A percentile compares a stretch with the other conserved stretches of the same genome.
These are phyloP conservation scores for Schizosaccharomyces versatilis DNA, from an alignment of 1,139 yeast genomes.

Conservation along the genomic window DNA sequence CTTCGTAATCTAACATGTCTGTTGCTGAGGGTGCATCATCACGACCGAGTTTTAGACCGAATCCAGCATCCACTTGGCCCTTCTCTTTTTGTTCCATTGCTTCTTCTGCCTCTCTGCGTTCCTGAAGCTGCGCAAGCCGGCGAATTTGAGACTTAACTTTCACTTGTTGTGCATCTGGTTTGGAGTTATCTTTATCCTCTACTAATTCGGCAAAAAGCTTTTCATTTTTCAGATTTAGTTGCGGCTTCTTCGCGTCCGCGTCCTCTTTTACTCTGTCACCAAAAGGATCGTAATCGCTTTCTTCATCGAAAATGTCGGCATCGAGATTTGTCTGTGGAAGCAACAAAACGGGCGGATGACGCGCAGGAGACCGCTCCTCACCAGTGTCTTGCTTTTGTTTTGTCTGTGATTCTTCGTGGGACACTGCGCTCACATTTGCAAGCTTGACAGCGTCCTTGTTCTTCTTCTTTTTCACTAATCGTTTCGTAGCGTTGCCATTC, in stretches of 20 bases:
- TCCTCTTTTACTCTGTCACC: neutral
- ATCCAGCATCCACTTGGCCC: neutral
- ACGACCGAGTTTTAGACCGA: neutral
- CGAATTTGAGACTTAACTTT: neutral
- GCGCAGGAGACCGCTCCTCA: neutral
- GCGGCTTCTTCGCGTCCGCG: neutral
- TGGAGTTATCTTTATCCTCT: neutral
- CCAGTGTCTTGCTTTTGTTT: neutral
- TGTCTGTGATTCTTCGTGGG: neutral
- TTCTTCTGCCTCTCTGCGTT: neutral
- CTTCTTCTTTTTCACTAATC: conserved; percentile 1
- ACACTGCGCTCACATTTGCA: neutral
- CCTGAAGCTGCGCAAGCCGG: neutral
- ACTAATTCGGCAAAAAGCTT: neutral
- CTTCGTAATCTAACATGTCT: neutral
- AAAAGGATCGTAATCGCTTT: conserved; percentile 2
- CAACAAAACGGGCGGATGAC: neutral
- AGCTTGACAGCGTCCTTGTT: neutral
- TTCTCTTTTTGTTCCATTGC: neutral
- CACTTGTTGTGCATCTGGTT: neutral
- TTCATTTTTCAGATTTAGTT: neutral
- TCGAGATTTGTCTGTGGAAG: neutral
- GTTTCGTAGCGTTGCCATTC: neutral
- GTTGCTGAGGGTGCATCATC: neutral
- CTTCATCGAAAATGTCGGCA: conserved; percentile 1